A percentile compares a stretch with the other conserved stretches of the same genome.
phyloP scores from a whole-genome alignment of 495 filamentous ascomycete species.

The Letharia columbiana region DNA sequence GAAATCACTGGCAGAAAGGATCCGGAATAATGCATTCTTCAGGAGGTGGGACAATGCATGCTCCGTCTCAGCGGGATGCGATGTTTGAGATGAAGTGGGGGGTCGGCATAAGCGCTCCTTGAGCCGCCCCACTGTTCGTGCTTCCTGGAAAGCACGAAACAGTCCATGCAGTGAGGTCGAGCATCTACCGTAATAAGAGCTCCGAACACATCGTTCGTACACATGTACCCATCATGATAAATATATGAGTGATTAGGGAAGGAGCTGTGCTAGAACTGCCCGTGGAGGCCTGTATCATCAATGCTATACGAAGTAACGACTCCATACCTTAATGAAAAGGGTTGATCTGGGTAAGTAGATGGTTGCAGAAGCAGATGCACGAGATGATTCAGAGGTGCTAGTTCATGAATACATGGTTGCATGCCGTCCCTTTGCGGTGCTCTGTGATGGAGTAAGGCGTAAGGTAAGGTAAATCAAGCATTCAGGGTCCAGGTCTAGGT shows the following conservation, averaged over 20 bases:
- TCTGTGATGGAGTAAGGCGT: neutral
- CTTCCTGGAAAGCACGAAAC: neutral
- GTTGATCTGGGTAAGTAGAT: neutral
- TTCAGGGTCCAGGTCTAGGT: neutral
- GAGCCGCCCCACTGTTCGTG: conserved; percentile 12
- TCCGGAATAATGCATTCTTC: conserved; percentile 5
- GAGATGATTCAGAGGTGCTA: neutral
- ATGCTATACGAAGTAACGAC: neutral
- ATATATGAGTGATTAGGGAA: neutral
- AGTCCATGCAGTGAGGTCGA: neutral
- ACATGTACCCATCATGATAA: neutral
- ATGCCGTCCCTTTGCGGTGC: neutral
- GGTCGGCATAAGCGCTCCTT: conserved; percentile 1
- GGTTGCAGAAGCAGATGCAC: neutral
- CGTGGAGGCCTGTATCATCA: neutral
- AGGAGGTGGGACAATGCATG: conserved; percentile 1
- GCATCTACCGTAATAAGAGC: neutral
- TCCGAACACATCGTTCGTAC: neutral
- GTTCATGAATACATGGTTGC: neutral
- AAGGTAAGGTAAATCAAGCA: neutral
- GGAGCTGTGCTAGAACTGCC: neutral
- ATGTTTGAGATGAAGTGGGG: conserved; percentile 13
- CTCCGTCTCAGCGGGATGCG: neutral
- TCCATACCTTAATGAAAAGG: neutral
- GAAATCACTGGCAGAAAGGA: neutral